Evolutionary conservation across 2,329 filamentous ascomycete genomes (phyloP).

Genomic region (Myotisia sp.): DNA sequence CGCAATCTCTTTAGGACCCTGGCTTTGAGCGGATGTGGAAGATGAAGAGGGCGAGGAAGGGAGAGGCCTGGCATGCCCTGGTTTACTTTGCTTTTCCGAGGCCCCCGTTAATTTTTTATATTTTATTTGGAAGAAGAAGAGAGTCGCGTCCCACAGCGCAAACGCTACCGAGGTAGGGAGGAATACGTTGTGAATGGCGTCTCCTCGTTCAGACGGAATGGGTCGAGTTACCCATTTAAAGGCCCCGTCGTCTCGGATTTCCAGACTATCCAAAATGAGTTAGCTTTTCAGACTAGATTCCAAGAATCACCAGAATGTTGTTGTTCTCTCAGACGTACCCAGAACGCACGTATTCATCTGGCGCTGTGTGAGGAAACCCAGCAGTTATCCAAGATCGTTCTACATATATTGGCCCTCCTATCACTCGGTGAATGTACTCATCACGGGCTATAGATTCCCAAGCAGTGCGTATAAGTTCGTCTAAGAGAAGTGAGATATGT

Average conservation of each 20-base stretch:
- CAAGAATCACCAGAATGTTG: not conserved
- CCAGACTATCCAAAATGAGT: conserved; percentile 3
- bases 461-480: conserved; percentile 2
- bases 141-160: not conserved
- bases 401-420: conserved; percentile 5
- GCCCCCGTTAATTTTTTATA: not conserved
- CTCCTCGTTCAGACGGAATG: conserved; percentile 8
- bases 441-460: too few relatives aligned
- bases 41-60: too few relatives aligned
- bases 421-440: too few relatives aligned
- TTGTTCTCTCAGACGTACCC: conserved; percentile 6
- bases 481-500: not conserved
- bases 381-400: not conserved
- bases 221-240: conserved; percentile 4
- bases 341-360: conserved; percentile 7
- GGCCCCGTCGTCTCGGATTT: conserved; percentile 8
- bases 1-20: too few relatives aligned
- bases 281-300: not conserved
- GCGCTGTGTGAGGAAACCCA: conserved; percentile 6
- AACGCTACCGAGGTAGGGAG: not conserved
- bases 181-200: conserved; percentile 6
- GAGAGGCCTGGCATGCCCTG: not conserved
- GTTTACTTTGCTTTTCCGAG: not conserved
- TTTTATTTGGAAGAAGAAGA: not conserved
- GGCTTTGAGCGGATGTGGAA: too few relatives aligned